A percentile compares a stretch with the other conserved stretches of the same genome.
Conservation (phyloP, 495 filamentous ascomycete species). For the Trichocladium uniseriatum region DNA sequence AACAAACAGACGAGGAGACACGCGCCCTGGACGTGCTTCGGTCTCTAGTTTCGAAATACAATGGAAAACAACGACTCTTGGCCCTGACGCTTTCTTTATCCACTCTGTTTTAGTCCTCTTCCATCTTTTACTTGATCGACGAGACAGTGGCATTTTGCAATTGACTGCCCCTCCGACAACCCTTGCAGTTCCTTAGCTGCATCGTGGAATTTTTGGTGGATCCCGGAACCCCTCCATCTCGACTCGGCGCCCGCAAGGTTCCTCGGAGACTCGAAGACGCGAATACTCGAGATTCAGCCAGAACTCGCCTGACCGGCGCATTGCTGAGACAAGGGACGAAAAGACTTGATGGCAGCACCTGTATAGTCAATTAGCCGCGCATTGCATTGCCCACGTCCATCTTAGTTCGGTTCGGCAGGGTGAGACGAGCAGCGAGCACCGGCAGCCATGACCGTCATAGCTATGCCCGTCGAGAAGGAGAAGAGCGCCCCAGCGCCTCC, state of each 20-base stretch:
- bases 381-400: too few relatives aligned
- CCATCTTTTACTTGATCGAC: background rate
- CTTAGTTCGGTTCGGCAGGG: too few relatives aligned
- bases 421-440: too few relatives aligned
- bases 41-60: too few relatives aligned
- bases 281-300: too few relatives aligned
- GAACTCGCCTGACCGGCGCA: background rate
- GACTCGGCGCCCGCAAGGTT: conserved; percentile 5
- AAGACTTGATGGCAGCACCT: background rate
- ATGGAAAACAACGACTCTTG: background rate
- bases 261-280: background rate
- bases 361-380: too few relatives aligned
- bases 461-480: conserved; percentile 12
- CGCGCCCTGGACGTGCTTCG: background rate
- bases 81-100: background rate
- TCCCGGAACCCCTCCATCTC: background rate
- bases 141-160: too few relatives aligned
- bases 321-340: too few relatives aligned
- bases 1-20: background rate
- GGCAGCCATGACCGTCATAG: too few relatives aligned
- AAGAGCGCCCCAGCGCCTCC: conserved; percentile 1
- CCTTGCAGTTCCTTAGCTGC: background rate
- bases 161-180: background rate
- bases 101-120: background rate
- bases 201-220: background rate